phyloP scores from a whole-genome alignment of 805 yeast species.

The Kregervanrija delftensis region DNA sequence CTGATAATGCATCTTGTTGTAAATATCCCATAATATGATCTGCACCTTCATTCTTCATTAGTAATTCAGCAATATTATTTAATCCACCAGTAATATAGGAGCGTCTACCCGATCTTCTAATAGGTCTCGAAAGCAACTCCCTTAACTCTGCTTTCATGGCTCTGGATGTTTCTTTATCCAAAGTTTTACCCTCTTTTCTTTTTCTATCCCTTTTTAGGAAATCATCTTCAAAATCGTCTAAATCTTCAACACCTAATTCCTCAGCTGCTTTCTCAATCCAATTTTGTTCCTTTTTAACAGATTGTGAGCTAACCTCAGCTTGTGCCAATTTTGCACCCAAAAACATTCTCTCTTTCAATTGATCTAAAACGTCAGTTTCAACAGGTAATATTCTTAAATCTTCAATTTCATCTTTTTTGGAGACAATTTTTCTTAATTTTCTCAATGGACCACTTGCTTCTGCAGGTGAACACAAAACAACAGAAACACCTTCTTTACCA shows the following conservation, averaged over 20 bases:
- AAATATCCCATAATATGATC: constrained; percentile 74
- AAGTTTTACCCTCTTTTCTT: constrained; percentile 44
- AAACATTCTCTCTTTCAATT: constrained; percentile 59
- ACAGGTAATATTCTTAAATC: constrained; percentile 67
- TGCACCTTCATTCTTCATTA: constrained; percentile 48
- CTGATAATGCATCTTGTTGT: constrained; percentile 60
- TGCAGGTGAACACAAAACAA: constrained; percentile 86
- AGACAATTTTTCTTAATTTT: constrained; percentile 55
- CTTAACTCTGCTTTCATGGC: constrained; percentile 45
- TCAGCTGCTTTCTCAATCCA: constrained; percentile 92
- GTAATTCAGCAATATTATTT: constrained; percentile 68
- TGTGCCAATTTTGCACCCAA: constrained; percentile 75
- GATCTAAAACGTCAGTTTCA: constrained; percentile 66
- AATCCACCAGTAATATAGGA: constrained; percentile 78
- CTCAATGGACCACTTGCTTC: constrained; percentile 86
- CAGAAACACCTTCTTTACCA: constrained; percentile 88
- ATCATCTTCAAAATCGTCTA: constrained; percentile 64
- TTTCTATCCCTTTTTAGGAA: constrained; percentile 55
- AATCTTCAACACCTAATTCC: constrained; percentile 76
- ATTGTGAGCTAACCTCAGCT: constrained; percentile 49
- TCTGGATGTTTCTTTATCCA: constrained; percentile 44
- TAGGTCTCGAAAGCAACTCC: constrained; percentile 42
- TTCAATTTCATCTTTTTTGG: constrained; percentile 31
- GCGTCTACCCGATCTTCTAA: constrained; percentile 58
- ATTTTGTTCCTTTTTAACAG: constrained; percentile 54